Percentiles rank a stretch among this genome's conserved stretches.
These are phyloP conservation scores for Nasturtium officinale DNA, from an alignment of 345 rosid genomes.

Conservation along the genomic window DNA sequence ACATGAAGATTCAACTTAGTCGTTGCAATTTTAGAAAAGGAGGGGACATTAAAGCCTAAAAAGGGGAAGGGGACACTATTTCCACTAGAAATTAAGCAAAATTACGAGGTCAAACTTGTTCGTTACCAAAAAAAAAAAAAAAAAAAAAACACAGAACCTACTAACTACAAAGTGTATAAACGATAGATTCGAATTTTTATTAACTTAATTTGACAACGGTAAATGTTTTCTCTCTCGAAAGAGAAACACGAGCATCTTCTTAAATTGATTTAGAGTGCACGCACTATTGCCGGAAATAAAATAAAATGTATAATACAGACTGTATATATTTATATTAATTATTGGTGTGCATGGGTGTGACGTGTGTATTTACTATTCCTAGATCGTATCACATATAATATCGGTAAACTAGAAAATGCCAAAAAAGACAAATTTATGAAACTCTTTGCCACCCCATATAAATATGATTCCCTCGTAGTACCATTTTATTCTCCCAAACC, in stretches of 20 bases:
- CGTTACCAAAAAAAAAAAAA: not conserved
- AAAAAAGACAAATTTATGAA: not conserved
- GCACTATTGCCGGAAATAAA: not conserved
- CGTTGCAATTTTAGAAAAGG: not conserved
- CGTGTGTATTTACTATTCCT: slow-evolving; percentile 26
- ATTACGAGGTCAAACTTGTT: not conserved
- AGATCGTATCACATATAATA: slow-evolving; percentile 19
- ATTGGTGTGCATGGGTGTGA: slow-evolving; percentile 12
- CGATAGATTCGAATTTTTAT: not conserved
- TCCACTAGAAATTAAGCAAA: not conserved
- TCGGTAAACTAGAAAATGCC: slow-evolving; percentile 25
- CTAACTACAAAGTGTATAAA: not conserved
- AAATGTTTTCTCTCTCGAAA: not conserved
- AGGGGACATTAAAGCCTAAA: slow-evolving; percentile 5
- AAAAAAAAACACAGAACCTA: too few relatives aligned
- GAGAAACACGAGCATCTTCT: not conserved
- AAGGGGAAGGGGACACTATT: not conserved
- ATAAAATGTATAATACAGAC: too few relatives aligned
- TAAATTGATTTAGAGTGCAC: not conserved
- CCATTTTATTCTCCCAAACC: slow-evolving; percentile 27
- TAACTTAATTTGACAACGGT: not conserved
- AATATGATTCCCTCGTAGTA: slow-evolving; percentile 21
- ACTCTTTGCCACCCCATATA: slow-evolving; percentile 31
- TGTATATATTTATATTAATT: not conserved
- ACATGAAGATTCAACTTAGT: not conserved